Percentiles rank a stretch among this genome's conserved stretches.
These are phyloP conservation scores for Oehlia diaphana DNA, from an alignment of 192 early-diverging fungal genomes.

Conservation along the genomic window DNA sequence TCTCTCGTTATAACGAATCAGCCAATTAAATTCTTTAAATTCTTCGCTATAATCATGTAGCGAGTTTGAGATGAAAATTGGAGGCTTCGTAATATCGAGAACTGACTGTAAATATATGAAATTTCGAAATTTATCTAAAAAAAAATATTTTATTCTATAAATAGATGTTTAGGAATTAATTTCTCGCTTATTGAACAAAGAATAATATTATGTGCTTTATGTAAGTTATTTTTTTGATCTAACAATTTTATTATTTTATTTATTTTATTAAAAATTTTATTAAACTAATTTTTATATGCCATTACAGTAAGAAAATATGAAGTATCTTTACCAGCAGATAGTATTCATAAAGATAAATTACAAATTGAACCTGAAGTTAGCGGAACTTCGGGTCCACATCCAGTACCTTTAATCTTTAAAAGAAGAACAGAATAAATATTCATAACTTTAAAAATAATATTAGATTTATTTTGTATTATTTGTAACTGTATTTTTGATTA, in stretches of 20 bases:
- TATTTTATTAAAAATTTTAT: no score
- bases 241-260: background rate
- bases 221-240: background rate
- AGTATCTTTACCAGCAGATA: background rate
- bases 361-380: background rate
- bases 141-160: background rate
- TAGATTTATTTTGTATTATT: no score
- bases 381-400: background rate
- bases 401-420: background rate
- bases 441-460: no score
- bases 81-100: no score
- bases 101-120: no score
- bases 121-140: no score
- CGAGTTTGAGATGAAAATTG: no score
- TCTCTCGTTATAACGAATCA: no score
- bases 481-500: no score
- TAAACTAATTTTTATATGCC: no score
- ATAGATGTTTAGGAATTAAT: background rate
- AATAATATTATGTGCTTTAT: background rate
- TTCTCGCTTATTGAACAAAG: constrained; percentile 5
- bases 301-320: background rate
- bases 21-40: no score
- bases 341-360: background rate
- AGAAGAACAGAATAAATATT: background rate
- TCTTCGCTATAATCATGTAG: no score